Conservation (phyloP, 1,284 basidiomycete genomes). For the Chalciporus piperatoides region DNA sequence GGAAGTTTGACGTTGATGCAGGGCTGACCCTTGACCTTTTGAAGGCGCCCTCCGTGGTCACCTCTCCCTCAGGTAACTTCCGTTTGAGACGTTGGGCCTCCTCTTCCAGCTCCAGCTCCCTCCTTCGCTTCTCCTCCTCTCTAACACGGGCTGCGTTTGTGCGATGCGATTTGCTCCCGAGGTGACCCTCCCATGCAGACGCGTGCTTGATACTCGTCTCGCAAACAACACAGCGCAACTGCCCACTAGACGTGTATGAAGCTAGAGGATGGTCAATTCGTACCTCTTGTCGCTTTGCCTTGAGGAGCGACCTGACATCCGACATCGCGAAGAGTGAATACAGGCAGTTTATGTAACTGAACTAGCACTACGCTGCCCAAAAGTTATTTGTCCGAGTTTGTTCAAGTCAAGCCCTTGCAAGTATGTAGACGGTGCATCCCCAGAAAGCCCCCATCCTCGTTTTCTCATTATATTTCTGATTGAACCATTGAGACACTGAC, state of each 20-base stretch:
- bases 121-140: constrained; percentile 47
- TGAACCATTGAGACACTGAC: too few species aligned
- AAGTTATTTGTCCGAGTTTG: background rate
- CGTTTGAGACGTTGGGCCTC: constrained; percentile 32
- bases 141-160: constrained; percentile 54
- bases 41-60: background rate
- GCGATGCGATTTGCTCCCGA: constrained; percentile 76
- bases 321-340: constrained; percentile 44
- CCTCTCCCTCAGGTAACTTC: constrained; percentile 39
- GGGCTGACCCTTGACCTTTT: constrained; percentile 38
- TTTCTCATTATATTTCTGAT: too few species aligned
- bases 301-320: constrained; percentile 70
- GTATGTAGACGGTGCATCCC: too few species aligned
- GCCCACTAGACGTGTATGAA: constrained; percentile 57
- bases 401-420: background rate
- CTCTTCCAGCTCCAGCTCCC: constrained; percentile 36
- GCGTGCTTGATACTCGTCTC: constrained; percentile 62
- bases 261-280: constrained; percentile 71
- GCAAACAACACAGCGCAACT: constrained; percentile 69
- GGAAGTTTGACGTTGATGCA: constrained; percentile 38
- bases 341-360: too few species aligned
- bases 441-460: too few species aligned
- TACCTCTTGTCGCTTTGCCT: constrained; percentile 70
- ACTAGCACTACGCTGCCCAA: too few species aligned
- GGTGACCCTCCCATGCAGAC: constrained; percentile 79